Conservation (phyloP, 306 rosid genomes). For the Hylodesmum podocarpum region DNA sequence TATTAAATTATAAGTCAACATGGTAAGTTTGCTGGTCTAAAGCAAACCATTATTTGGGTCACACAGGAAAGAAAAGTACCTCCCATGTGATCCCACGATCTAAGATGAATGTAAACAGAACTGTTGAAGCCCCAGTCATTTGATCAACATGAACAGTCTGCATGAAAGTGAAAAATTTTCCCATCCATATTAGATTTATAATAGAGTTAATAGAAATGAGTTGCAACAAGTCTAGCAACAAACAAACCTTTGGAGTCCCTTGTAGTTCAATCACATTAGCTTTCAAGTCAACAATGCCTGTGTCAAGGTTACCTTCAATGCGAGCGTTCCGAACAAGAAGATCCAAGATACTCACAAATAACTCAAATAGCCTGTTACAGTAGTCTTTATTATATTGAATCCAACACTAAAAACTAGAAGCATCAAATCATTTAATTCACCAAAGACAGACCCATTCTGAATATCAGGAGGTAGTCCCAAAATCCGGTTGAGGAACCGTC, state of each 20-base stretch:
- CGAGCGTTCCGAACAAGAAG: slow-evolving; percentile 92
- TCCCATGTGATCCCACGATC: slow-evolving; percentile 98
- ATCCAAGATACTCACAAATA: slow-evolving; percentile 89
- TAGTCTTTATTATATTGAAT: slow-evolving; percentile 36
- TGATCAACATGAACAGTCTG: slow-evolving; percentile 94
- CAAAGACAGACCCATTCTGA: slow-evolving; percentile 77
- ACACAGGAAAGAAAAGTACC: slow-evolving; percentile 49
- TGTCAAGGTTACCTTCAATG: slow-evolving; percentile 93
- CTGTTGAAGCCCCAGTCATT: slow-evolving; percentile 87
- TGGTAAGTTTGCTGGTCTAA: slow-evolving; percentile 1
- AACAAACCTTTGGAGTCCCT: slow-evolving; percentile 90
- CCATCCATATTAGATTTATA: slow-evolving; percentile 19
- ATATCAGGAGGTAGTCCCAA: slow-evolving; percentile 91
- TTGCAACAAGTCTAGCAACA: slow-evolving; percentile 23
- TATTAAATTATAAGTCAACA: slow-evolving; percentile 14
- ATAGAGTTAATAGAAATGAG: slow-evolving; percentile 22
- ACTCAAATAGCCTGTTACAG: slow-evolving; percentile 75
- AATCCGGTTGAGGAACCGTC: slow-evolving; percentile 94
- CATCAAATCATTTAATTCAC: slow-evolving; percentile 22
- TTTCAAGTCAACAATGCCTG: slow-evolving; percentile 95
- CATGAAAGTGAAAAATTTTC: slow-evolving; percentile 24
- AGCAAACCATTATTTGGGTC: slow-evolving; percentile 16
- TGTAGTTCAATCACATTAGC: slow-evolving; percentile 81
- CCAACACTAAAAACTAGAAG: slow-evolving; percentile 27
- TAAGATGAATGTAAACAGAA: slow-evolving; percentile 83